Evolutionary conservation across 2,329 filamentous ascomycete species (phyloP).

Genomic region (Calonectria henricotiae): DNA sequence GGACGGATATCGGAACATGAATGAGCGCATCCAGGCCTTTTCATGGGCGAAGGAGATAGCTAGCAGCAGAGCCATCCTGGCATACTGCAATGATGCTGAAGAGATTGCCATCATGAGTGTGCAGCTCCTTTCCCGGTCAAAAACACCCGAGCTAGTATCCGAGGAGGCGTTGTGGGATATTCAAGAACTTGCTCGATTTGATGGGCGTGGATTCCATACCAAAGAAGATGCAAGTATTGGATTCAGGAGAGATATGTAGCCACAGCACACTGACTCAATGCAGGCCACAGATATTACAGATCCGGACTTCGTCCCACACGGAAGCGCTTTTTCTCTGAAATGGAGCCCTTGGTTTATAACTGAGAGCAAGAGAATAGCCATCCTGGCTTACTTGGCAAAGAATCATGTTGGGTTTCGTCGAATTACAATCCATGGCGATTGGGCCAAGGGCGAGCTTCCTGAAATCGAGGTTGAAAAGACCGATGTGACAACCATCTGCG

Average conservation of each 20-base stretch:
- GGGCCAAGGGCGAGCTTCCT: slow-evolving; percentile 58
- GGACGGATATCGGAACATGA: slow-evolving; percentile 56
- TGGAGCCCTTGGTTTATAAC: slow-evolving; percentile 70
- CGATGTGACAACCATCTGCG: slow-evolving; percentile 67
- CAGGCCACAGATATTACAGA: slow-evolving; percentile 59
- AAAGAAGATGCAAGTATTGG: slow-evolving; percentile 50
- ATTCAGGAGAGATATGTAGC: not conserved
- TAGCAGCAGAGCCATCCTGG: slow-evolving; percentile 64
- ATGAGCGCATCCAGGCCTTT: slow-evolving; percentile 68
- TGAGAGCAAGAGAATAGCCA: slow-evolving; percentile 58
- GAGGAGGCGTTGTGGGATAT: slow-evolving; percentile 66
- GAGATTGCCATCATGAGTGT: slow-evolving; percentile 70
- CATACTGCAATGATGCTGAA: slow-evolving; percentile 67
- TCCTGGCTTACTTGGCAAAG: slow-evolving; percentile 67
- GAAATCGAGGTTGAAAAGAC: slow-evolving; percentile 59
- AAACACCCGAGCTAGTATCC: slow-evolving; percentile 40
- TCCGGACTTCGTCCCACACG: slow-evolving; percentile 66
- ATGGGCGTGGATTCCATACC: slow-evolving; percentile 64
- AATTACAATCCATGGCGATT: slow-evolving; percentile 61
- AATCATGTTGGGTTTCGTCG: slow-evolving; percentile 72
- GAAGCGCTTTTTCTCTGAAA: slow-evolving; percentile 67
- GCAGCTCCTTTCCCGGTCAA: slow-evolving; percentile 57
- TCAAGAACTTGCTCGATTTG: slow-evolving; percentile 67
- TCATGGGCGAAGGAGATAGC: slow-evolving; percentile 68
- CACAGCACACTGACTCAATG: slow-evolving; percentile 34